Conservation (phyloP, 805 yeast genomes). For the Saccharomycopsis oosterbeekiorum region DNA sequence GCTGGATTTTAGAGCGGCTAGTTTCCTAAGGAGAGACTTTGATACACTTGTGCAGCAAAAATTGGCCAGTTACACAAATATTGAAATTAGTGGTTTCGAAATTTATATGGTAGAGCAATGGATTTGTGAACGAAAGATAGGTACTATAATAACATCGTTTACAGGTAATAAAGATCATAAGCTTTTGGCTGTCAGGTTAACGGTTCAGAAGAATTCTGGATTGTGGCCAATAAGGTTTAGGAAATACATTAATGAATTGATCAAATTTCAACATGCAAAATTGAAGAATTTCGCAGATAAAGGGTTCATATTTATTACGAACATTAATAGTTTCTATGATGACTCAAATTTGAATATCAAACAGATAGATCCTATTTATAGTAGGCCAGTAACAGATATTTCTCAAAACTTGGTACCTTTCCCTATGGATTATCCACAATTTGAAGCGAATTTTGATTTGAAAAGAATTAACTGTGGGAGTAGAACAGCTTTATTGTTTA, state of each 20-base stretch:
- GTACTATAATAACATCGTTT: conserved; percentile 65
- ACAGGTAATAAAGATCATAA: conserved; percentile 73
- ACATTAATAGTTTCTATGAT: conserved; percentile 50
- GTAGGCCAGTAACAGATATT: neutral
- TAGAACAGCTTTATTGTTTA: conserved; percentile 62
- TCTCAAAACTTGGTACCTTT: conserved; percentile 8
- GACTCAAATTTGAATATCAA: conserved; percentile 13
- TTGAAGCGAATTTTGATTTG: conserved; percentile 67
- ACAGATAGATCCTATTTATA: conserved; percentile 11
- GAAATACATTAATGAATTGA: conserved; percentile 53
- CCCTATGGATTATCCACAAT: conserved; percentile 24
- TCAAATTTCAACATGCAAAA: conserved; percentile 61
- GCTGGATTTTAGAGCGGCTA: conserved; percentile 17
- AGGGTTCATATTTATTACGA: conserved; percentile 68
- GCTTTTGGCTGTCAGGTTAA: conserved; percentile 50
- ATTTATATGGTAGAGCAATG: conserved; percentile 91
- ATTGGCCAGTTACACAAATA: conserved; percentile 1
- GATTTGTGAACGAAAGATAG: conserved; percentile 63
- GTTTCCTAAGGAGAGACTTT: conserved; percentile 9
- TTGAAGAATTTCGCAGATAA: conserved; percentile 32
- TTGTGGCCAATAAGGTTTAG: conserved; percentile 41
- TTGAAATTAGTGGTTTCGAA: conserved; percentile 56
- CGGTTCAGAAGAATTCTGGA: conserved; percentile 36
- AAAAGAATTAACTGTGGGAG: conserved; percentile 77
- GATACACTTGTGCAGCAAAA: conserved; percentile 4